Base-by-base conservation (phyloP, 257 asterid species). In the Penstemon davidsonii region DNA sequence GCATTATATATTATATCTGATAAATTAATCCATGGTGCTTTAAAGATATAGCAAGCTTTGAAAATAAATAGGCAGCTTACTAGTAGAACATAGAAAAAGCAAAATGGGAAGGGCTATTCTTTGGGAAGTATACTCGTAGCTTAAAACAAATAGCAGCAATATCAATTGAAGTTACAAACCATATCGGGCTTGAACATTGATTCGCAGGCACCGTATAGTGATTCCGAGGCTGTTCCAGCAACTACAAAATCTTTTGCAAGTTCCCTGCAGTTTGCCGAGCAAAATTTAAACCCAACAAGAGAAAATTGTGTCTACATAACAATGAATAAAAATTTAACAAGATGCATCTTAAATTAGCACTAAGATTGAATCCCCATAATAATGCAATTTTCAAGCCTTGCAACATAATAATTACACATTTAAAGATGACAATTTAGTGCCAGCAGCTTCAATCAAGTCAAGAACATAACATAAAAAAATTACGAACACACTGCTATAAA, bases 221-320 rank as follows among this genome's bases (percentile, higher is more conserved):
- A 93, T 80, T 93, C 99, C 41, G 96, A 90, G 70, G 97, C 96
- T 69, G 96, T 93, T 33, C 96, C 97, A 74, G 97, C 86, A 71
- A 93, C 96, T 62, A 93, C 99, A 78, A 93, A 93, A 74, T 93
- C 99, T 81, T 93, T 90, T 60, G 99, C 99, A 62, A 93, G 96
- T 81, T 93, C 97, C 82, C 97, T 93, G 85, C 78, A 80, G 68
- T 58, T 8, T 37, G n/a, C 50, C 5, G 75, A 40, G 6, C 57
- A 63, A 62, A 55, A 55, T 19, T 12, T 44, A 51, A 76, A 12
- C 47, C 7, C 49, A 42, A 12, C 47, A 46, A 39, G 0, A n/a
- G 50, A 37, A 25, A 64, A 9, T 52, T 12, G 50, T 54, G 66
- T 7, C 40, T 33, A 69, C 41, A 36, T 45, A 37, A 41, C 11